A percentile compares a stretch with the other conserved stretches of the same genome.
phyloP scores from a whole-genome alignment of 768 basidiomycete species.

The Podaxis pistillaris region DNA sequence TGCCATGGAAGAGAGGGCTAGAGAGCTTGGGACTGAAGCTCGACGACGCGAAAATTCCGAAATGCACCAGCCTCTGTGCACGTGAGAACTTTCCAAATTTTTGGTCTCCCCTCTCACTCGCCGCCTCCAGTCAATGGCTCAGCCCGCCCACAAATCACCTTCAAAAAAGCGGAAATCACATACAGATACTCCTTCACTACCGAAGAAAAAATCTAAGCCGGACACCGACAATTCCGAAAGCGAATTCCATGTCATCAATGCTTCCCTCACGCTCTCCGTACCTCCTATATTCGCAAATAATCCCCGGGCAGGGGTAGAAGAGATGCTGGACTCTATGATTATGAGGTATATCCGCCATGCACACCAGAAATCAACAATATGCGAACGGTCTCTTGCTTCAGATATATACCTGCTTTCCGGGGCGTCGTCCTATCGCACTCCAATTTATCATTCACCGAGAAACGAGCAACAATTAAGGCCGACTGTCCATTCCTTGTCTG shows the following conservation, averaged over 20 bases:
- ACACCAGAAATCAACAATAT: not conserved
- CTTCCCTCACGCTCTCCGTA: conserved; percentile 71
- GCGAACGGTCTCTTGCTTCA: conserved; percentile 29
- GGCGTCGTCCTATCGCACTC: conserved; percentile 90
- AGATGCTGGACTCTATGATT: conserved; percentile 91
- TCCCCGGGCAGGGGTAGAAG: conserved; percentile 73
- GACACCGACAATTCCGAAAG: conserved; percentile 30
- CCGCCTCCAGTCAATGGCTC: not conserved
- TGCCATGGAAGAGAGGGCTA: conserved; percentile 15
- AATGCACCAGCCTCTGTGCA: not conserved
- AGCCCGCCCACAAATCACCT: not conserved
- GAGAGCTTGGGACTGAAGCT: not conserved
- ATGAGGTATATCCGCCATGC: conserved; percentile 70
- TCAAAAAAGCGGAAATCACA: conserved; percentile 7
- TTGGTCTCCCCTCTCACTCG: not conserved
- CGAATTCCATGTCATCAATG: conserved; percentile 62
- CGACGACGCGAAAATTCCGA: conserved; percentile 7
- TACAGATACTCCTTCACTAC: not conserved
- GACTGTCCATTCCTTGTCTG: conserved; percentile 88
- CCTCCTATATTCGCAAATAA: conserved; percentile 79
- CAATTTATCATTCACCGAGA: conserved; percentile 63
- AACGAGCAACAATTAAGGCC: conserved; percentile 64
- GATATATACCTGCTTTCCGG: conserved; percentile 83
- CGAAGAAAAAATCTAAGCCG: conserved; percentile 45
- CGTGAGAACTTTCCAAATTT: conserved; percentile 9